Evolutionary conservation across 2,329 filamentous ascomycete species (phyloP), one percentile per base, ranked within the genome.

Genomic region (Pseudofabraea citricarpa): DNA sequence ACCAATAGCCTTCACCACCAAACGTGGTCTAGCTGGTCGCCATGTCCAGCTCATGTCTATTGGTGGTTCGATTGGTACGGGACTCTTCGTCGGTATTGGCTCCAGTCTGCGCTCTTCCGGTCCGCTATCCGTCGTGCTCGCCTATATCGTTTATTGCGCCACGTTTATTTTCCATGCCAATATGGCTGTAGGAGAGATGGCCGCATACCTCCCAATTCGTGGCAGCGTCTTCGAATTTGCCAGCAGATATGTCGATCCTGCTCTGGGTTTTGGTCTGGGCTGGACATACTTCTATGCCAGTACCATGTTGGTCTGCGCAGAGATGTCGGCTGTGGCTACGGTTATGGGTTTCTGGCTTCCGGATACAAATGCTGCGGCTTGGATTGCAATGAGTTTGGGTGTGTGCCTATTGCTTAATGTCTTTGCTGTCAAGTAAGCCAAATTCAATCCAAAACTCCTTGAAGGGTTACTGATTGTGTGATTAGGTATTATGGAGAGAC

Each of bases 281-380:
- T 72, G 67, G 66, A 64, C 73, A 27, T 46, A 45, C 16, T 51
- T 26, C 3, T 48, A 44, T 19, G 40, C 22, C 12, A 26, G 44
- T 6, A n/a, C 41, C 3, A 49, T 52, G 48, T 72, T 70, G n/a
- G 74, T 80, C 6, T 74, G 75, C 3, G 69, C 77, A 42, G 80
- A 85, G 58, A 79, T 83, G 49, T 74, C 75, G 1, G 80, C 79
- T 8, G 75, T 77, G n/a, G 75, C 74, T 38, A 74, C 82, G 2
- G 63, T 84, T 22, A 80, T 83, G 46, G 65, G 77, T 50, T 82
- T 74, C 54, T 84, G 80, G 79, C 74, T 44, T 19, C 39, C 75
- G 10, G 74, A 79, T 50, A 64, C 79, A 51, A 70, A 68, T 55
- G 67, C 70, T 3, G 61, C 48, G 6, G 49, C 64, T 29, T 64